Evolutionary conservation across 1,284 basidiomycete species (phyloP), one percentile per base, ranked within the genome.

Genomic region (Ustilago tritici): DNA sequence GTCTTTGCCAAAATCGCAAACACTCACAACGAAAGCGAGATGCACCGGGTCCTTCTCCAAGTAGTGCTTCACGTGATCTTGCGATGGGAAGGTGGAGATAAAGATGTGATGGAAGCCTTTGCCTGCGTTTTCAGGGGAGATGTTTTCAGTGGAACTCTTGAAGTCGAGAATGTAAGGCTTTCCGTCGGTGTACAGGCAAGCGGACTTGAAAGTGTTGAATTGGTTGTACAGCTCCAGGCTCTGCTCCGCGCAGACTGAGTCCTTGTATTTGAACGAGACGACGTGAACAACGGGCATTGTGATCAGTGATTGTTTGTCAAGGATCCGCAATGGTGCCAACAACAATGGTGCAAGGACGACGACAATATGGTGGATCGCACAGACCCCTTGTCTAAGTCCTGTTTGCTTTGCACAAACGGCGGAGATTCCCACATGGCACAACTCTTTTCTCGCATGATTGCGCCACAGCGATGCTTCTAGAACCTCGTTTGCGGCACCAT

Each of bases 31-130:
- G 58, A 79, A 81, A 6, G 61, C 77, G 4, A 60, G 56, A 34
- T 81, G 79, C 5, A 68, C 75, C 1, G 74, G 73, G 36, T 79
- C 76, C 31, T 73, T 34, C 14, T 79, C 68, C 40, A 81, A 59
- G 46, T 81, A 81, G 57, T 75, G 73, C 19, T 54, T 65, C 40
- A 73, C 65, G 58, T 77, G 74, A 0, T 65, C 56, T 10, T 61
- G 41, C n/a, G 62, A 69, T 0, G 66, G 65, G 49, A 81, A 81
- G 2, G 78, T 81, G n/a, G 70, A 64, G 32, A 81, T 61, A 47
- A 79, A 81, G 31, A 66, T 73, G 55, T 76, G 67, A 40, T 79
- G 68, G 60, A 76, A 81, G 23, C 69, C 80, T 43, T 81, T 78
- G 10, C 71, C 80, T 5, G 57, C 57, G 17, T 58, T 55, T 35